A percentile compares a stretch with the other conserved stretches of the same genome.
Conservation (phyloP, 495 filamentous ascomycete genomes). For the Tuber borchii region DNA sequence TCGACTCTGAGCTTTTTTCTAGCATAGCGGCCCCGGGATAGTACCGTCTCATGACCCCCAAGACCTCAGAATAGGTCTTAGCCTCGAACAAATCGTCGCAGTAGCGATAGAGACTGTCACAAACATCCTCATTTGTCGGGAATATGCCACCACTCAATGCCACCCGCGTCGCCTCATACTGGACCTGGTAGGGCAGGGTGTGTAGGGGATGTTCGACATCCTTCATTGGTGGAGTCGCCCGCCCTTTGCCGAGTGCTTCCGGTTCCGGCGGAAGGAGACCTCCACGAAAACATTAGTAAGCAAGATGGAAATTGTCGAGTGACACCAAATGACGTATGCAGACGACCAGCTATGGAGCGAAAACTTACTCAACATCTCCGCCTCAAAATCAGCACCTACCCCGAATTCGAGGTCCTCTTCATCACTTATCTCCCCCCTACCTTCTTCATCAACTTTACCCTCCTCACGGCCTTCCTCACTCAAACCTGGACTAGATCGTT, state of each 20-base stretch:
- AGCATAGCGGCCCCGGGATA: background rate
- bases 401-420: background rate
- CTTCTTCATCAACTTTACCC: background rate
- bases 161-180: constrained; percentile 34
- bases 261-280: background rate
- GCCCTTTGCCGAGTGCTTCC: background rate
- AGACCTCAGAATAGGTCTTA: constrained; percentile 19
- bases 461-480: background rate
- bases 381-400: background rate
- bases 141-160: constrained; percentile 17
- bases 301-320: background rate
- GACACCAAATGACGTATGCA: background rate
- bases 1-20: constrained; percentile 11
- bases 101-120: constrained; percentile 7
- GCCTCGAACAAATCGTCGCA: constrained; percentile 30
- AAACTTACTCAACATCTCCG: background rate
- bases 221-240: background rate
- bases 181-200: constrained; percentile 26
- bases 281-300: background rate
- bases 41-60: constrained; percentile 22
- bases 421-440: background rate
- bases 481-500: background rate
- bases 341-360: background rate
- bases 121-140: constrained; percentile 7
- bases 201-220: constrained; percentile 14